Base-by-base conservation (phyloP, 2,329 filamentous ascomycete genomes). In the Aspergillus floridensis region DNA sequence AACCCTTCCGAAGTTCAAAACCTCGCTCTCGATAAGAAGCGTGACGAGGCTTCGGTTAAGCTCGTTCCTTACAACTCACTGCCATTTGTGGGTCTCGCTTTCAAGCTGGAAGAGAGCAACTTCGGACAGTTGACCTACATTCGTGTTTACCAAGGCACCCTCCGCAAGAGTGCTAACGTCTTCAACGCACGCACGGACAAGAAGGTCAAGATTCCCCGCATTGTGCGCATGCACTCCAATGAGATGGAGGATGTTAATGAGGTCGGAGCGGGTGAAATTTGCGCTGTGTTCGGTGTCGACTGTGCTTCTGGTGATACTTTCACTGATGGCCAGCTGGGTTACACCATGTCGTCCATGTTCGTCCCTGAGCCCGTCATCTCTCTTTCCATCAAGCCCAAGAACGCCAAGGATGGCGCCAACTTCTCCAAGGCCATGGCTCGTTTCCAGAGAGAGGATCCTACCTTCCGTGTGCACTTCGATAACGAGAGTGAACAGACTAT, bases 351-450 rank as follows among this genome's bases (percentile, higher is more conserved):
- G 49, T 96, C 92, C 68, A 99, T 99, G 95, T 82, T 92, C 76
- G 93, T 99, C 49, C 95, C 95, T 8, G 95, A 99, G 74, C 91
- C 95, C 31, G 95, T 99, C 81, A 97, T 99, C 79, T 98, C 93
- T 19, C 87, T 99, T 47, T 97, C 93, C 22, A 98, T 99, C 82
- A 92, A 91, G 78, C 95, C 95, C 51, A 98, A 98, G 83, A 88
- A 91, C 75, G 92, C 86, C 74, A 95, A 91, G 75, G 93, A 99
- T 71, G 88, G 89, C 59, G 87, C 91, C 74, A 95, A 96, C 81
- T 99, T 99, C 84, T 93, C 89, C 73, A 99, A 99, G 81, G 95
- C 95, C 67, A 98, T 99, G 88, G 95, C 93, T 76, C 91, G 95
- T 68, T 99, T 99, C 85, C 93, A 97, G 79, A 90, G 95, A 64